Percentiles rank a stretch among this genome's conserved stretches.
phyloP scores from a whole-genome alignment of 2,329 filamentous ascomycete genomes.

The Alternaria brassicicola region DNA sequence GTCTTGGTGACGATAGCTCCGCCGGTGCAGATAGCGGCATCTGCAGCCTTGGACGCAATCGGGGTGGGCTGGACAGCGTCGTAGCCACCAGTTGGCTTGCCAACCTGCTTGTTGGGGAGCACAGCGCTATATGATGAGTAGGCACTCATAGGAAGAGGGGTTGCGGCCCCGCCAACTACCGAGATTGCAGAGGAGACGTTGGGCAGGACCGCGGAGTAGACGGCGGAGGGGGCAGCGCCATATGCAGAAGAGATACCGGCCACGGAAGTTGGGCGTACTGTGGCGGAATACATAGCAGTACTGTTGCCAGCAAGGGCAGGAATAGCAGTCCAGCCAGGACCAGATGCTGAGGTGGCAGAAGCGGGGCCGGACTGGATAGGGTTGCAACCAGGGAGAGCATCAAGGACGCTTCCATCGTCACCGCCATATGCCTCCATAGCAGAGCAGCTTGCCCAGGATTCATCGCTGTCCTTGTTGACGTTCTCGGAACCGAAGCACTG shows the following conservation, averaged over 20 bases:
- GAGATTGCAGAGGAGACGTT: neutral
- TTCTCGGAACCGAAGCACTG: slow-evolving; percentile 45
- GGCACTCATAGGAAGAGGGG: slow-evolving; percentile 4
- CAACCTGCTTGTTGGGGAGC: slow-evolving; percentile 19
- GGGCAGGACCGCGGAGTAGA: slow-evolving; percentile 1
- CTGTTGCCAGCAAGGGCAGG: slow-evolving; percentile 12
- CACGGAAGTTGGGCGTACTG: slow-evolving; percentile 6
- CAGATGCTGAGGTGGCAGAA: slow-evolving; percentile 34
- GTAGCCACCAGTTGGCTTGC: neutral
- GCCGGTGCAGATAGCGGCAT: slow-evolving; percentile 16
- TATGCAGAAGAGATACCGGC: neutral
- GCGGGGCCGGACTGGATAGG: slow-evolving; percentile 47
- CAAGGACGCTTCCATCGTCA: slow-evolving; percentile 26
- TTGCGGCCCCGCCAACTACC: slow-evolving; percentile 6
- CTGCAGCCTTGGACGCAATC: slow-evolving; percentile 6
- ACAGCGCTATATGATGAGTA: slow-evolving; percentile 14
- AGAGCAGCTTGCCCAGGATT: slow-evolving; percentile 36
- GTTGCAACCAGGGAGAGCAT: slow-evolving; percentile 48
- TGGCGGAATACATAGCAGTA: neutral
- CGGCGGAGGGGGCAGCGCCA: neutral
- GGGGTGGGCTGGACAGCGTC: slow-evolving; percentile 5
- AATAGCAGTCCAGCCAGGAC: slow-evolving; percentile 34
- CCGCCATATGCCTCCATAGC: slow-evolving; percentile 23
- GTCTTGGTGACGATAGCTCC: slow-evolving; percentile 25
- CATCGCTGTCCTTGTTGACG: slow-evolving; percentile 42